A percentile compares a stretch with the other conserved stretches of the same genome.
These are phyloP conservation scores for Leccinum glutinopallens DNA, from an alignment of 1,284 basidiomycete species.

Conservation along the genomic window DNA sequence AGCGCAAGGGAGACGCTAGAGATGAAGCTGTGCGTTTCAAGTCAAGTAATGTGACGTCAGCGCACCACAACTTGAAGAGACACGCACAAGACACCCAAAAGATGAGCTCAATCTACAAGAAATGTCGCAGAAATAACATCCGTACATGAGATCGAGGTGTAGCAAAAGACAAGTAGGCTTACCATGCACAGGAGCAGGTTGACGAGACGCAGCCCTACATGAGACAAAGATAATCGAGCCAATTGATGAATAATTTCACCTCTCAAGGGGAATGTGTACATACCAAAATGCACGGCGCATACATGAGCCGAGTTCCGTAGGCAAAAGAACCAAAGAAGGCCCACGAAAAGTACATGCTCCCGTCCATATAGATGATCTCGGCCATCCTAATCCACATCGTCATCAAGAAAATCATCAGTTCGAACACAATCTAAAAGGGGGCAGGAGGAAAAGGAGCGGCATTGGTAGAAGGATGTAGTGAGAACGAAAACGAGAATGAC, in stretches of 20 bases:
- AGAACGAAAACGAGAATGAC: too few species aligned
- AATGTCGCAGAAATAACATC: background rate
- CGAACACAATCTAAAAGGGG: too few species aligned
- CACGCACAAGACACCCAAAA: slow-evolving; percentile 29
- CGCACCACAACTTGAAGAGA: background rate
- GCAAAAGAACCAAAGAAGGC: slow-evolving; percentile 2
- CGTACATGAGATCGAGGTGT: background rate
- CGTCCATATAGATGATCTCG: slow-evolving; percentile 33
- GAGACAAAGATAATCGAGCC: background rate
- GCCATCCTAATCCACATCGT: too few species aligned
- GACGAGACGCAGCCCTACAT: slow-evolving; percentile 32
- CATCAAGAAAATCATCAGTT: too few species aligned
- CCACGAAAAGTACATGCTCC: slow-evolving; percentile 41
- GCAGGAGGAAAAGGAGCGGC: too few species aligned
- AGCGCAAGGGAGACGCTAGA: slow-evolving; percentile 41
- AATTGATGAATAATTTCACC: background rate
- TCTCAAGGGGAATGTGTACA: background rate
- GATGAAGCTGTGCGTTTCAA: slow-evolving; percentile 37
- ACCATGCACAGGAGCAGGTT: slow-evolving; percentile 36
- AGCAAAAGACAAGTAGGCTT: slow-evolving; percentile 11
- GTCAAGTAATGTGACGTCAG: background rate
- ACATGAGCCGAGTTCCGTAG: slow-evolving; percentile 6
- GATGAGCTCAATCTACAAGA: too few species aligned
- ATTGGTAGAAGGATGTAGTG: too few species aligned
- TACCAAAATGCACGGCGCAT: slow-evolving; percentile 32